Conservation (phyloP, 306 rosid species). For the Medicago truncatula region MtrunA17r5.0-ANR NC_053043.1:15884501-15885000, state of each 20-base stretch:
- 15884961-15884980: neutral
- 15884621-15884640: neutral
- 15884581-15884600: conserved; percentile 65
- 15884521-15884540: conserved; percentile 84
- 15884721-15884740: neutral
- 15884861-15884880: conserved; percentile 66
- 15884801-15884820: conserved; percentile 46
- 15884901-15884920: conserved; percentile 91
- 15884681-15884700: neutral
- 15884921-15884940: conserved; percentile 65
- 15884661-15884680: neutral
- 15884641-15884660: conserved; percentile 1
- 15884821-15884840: conserved; percentile 66
- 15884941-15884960: conserved; percentile 68
- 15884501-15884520: conserved; percentile 73
- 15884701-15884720: neutral
- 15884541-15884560: conserved; percentile 74
- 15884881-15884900: conserved; percentile 67
- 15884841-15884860: conserved; percentile 82
- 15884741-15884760: conserved; percentile 2
- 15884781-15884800: conserved; percentile 21
- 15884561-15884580: conserved; percentile 75
- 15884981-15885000: neutral
- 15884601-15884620: conserved; percentile 56
- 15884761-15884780: neutral